Percentiles rank a stretch among this genome's conserved stretches.
These are phyloP conservation scores for Styphnolobium japonicum DNA, from an alignment of 306 rosid species.

Conservation along the genomic window DNA sequence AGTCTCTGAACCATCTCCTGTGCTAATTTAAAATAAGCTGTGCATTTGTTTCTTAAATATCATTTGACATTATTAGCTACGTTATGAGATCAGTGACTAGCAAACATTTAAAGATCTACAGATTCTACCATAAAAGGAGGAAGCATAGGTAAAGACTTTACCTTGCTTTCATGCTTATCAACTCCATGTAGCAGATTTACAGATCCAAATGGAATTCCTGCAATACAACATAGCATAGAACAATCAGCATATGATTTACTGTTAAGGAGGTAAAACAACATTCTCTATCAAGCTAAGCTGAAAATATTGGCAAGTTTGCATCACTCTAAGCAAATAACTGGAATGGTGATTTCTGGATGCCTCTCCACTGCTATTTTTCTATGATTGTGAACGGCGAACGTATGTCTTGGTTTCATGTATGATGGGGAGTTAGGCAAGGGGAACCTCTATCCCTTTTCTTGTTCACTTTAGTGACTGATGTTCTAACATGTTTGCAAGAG, in stretches of 20 bases:
- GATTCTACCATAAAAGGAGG: constrained; percentile 33
- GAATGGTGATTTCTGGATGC: background rate
- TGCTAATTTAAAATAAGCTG: background rate
- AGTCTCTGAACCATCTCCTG: background rate
- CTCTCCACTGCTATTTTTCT: background rate
- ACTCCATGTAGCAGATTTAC: constrained; percentile 94
- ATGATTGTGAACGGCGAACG: constrained; percentile 2
- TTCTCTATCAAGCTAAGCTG: constrained; percentile 22
- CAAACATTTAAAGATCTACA: constrained; percentile 19
- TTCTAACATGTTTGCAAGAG: background rate
- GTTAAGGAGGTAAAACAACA: constrained; percentile 11
- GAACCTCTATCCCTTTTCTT: background rate
- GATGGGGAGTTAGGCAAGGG: background rate
- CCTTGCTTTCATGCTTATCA: constrained; percentile 98
- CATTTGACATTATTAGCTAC: constrained; percentile 8
- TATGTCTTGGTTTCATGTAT: background rate
- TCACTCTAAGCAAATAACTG: constrained; percentile 2
- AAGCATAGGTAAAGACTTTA: constrained; percentile 39
- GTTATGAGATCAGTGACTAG: background rate
- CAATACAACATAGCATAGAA: constrained; percentile 26
- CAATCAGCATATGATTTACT: constrained; percentile 13
- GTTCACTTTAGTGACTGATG: background rate
- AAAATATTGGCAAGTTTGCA: constrained; percentile 8
- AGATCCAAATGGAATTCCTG: constrained; percentile 99
- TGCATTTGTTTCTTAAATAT: background rate